Conservation (phyloP, 306 rosid species). For the Acacia melanoxylon region DNA sequence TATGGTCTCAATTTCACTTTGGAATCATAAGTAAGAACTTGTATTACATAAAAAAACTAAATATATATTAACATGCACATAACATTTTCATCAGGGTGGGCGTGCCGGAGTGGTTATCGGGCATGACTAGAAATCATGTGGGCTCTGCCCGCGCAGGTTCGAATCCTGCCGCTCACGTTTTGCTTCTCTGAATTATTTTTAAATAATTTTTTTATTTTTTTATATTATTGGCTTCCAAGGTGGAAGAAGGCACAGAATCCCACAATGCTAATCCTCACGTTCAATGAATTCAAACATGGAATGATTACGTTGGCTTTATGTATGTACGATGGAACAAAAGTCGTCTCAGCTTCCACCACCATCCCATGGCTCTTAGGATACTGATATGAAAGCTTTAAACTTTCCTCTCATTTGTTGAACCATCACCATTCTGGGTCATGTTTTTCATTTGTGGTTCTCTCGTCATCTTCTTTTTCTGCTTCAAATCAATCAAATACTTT, state of each 20-base stretch:
- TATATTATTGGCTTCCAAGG: not conserved
- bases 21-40: no score
- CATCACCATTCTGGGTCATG: not conserved
- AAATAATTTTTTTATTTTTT: no score
- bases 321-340: not conserved
- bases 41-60: no score
- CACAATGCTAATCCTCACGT: not conserved
- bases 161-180: slow-evolving; percentile 50
- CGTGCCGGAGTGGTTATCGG: slow-evolving; percentile 84
- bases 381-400: not conserved
- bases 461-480: not conserved
- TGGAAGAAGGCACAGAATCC: not conserved
- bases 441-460: not conserved
- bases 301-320: not conserved
- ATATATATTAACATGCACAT: no score
- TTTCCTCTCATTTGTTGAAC: not conserved
- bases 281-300: not conserved
- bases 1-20: no score
- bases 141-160: slow-evolving; percentile 65
- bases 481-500: not conserved
- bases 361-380: not conserved
- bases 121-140: slow-evolving; percentile 75
- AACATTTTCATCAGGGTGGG: not conserved
- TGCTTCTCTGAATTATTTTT: no score
- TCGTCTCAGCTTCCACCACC: not conserved